These are phyloP conservation scores for Psilocybe cubensis DNA, from an alignment of 768 basidiomycete species.

Conservation along the genomic window DNA sequence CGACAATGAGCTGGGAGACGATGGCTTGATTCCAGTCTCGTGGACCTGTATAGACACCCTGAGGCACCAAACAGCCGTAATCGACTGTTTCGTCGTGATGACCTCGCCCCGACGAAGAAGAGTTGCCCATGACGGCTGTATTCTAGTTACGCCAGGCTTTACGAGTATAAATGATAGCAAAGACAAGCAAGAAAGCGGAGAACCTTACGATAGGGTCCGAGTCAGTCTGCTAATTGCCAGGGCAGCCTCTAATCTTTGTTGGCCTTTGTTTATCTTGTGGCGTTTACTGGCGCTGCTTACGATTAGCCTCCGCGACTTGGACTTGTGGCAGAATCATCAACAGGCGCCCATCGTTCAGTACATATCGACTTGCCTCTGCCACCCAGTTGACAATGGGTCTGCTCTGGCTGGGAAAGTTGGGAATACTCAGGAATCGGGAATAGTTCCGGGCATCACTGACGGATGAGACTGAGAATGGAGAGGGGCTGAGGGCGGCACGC, in stretches of 20 bases:
- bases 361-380: neutral
- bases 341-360: too few relatives aligned
- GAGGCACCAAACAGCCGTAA: slow-evolving; percentile 78
- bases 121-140: slow-evolving; percentile 71
- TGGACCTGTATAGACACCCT: slow-evolving; percentile 83
- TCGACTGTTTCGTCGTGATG: slow-evolving; percentile 87
- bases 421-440: neutral
- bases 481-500: too few relatives aligned
- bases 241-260: slow-evolving; percentile 35
- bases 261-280: slow-evolving; percentile 43
- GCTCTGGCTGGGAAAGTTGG: too few relatives aligned
- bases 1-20: slow-evolving; percentile 86
- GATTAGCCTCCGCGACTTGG: neutral
- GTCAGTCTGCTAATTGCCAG: slow-evolving; percentile 23
- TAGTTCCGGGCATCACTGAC: neutral
- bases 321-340: neutral
- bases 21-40: slow-evolving; percentile 90
- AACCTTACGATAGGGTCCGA: slow-evolving; percentile 25
- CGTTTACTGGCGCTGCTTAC: slow-evolving; percentile 15
- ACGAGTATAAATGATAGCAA: slow-evolving; percentile 15
- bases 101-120: slow-evolving; percentile 69
- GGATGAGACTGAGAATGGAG: neutral
- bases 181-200: slow-evolving; percentile 18
- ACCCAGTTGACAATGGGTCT: too few relatives aligned
- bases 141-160: slow-evolving; percentile 17